phyloP scores from a whole-genome alignment of 441 rosid species.

The Melastoma candidum region DNA sequence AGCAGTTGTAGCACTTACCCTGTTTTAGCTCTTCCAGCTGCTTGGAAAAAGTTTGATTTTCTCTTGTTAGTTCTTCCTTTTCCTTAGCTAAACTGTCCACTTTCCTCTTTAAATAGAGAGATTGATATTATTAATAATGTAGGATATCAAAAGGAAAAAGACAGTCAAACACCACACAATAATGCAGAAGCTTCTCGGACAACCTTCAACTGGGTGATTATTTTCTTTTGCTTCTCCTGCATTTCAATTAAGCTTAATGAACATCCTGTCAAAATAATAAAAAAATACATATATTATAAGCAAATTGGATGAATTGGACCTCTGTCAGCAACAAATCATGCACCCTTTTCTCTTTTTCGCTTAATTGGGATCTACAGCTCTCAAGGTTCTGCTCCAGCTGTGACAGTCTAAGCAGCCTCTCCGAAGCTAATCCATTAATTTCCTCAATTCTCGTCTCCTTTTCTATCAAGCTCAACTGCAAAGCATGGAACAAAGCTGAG shows the following conservation, averaged over 20 bases:
- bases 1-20: constrained; percentile 28
- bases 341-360: constrained; percentile 56
- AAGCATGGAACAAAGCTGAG: neutral
- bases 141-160: constrained; percentile 4
- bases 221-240: constrained; percentile 64
- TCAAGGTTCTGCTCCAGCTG: constrained; percentile 69
- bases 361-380: constrained; percentile 49
- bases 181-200: constrained; percentile 2
- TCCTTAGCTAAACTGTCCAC: constrained; percentile 42
- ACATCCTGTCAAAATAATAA: constrained; percentile 1
- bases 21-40: constrained; percentile 87
- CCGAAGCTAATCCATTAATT: constrained; percentile 31
- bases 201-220: constrained; percentile 39
- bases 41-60: constrained; percentile 61
- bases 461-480: constrained; percentile 57
- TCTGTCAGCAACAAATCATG: constrained; percentile 52
- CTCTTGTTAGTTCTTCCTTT: constrained; percentile 65
- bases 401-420: constrained; percentile 49
- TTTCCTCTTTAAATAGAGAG: constrained; percentile 27
- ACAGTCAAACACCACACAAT: neutral
- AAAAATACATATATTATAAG: constrained; percentile 2
- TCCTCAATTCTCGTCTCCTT: constrained; percentile 64
- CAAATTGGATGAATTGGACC: constrained; percentile 26
- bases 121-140: no score
- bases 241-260: constrained; percentile 12